phyloP scores from a whole-genome alignment of 225 moss, liverwort and hornwort species.

The Anthoceros angustus region DNA sequence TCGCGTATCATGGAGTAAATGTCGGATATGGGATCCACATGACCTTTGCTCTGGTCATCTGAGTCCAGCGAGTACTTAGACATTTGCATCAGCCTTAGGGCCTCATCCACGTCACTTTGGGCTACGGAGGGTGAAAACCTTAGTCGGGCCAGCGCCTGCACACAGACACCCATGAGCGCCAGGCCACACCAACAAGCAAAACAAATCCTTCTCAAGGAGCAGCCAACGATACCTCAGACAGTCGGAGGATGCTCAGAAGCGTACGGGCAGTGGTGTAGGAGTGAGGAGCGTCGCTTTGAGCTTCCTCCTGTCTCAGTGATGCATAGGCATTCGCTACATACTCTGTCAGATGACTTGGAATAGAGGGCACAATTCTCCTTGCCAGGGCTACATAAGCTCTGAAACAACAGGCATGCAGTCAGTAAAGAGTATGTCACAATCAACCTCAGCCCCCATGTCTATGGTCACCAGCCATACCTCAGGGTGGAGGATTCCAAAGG shows the following conservation, averaged over 20 bases:
- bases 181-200: not conserved
- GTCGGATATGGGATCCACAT: conserved; percentile 78
- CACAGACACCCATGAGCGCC: not conserved
- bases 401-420: not conserved
- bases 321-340: conserved; percentile 89
- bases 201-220: not conserved
- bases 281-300: conserved; percentile 81
- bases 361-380: conserved; percentile 56
- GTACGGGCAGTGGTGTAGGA: conserved; percentile 94
- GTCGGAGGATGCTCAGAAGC: conserved; percentile 75
- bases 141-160: conserved; percentile 70
- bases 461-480: conserved; percentile 21
- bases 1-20: conserved; percentile 94
- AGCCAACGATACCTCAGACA: conserved; percentile 48
- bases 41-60: conserved; percentile 82
- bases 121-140: conserved; percentile 60
- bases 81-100: conserved; percentile 94
- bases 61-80: conserved; percentile 87
- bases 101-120: conserved; percentile 89
- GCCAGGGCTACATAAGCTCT: conserved; percentile 89
- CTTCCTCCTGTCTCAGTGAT: conserved; percentile 82
- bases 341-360: conserved; percentile 77
- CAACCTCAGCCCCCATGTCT: not conserved
- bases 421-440: not conserved
- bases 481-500: conserved; percentile 75